Conservation (phyloP, 176 grass and related monocot species). For the Carex kokanica region DNA sequence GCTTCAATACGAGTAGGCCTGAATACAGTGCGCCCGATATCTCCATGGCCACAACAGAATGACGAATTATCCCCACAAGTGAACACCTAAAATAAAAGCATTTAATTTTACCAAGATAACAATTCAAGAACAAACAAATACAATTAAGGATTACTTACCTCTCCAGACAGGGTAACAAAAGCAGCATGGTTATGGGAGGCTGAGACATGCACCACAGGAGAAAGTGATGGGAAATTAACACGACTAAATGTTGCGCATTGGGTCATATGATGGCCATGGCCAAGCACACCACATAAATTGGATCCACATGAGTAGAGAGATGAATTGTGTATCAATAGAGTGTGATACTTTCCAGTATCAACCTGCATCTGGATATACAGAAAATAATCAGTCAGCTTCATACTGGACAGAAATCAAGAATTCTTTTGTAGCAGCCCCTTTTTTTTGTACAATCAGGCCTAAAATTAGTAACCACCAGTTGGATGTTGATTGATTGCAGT, state of each 20-base stretch:
- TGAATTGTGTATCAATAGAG: slow-evolving; percentile 89
- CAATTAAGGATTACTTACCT: slow-evolving; percentile 47
- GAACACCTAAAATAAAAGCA: slow-evolving; percentile 58
- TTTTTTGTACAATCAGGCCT: not conserved
- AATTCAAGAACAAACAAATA: not conserved
- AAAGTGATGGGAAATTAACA: slow-evolving; percentile 79
- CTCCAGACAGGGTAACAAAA: slow-evolving; percentile 78
- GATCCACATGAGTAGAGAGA: slow-evolving; percentile 98
- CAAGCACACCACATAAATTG: slow-evolving; percentile 95
- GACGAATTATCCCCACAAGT: slow-evolving; percentile 99
- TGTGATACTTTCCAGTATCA: slow-evolving; percentile 95
- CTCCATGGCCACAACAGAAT: slow-evolving; percentile 87
- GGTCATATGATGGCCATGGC: slow-evolving; percentile 95
- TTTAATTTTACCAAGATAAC: not conserved
- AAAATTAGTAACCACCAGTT: slow-evolving; percentile 15
- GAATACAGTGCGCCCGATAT: slow-evolving; percentile 85
- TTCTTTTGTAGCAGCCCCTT: not conserved
- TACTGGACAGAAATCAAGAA: slow-evolving; percentile 32
- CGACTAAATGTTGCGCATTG: slow-evolving; percentile 83
- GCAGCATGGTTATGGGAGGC: slow-evolving; percentile 97
- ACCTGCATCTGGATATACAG: slow-evolving; percentile 90
- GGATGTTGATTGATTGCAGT: not conserved
- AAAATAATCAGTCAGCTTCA: slow-evolving; percentile 37
- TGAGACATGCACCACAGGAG: slow-evolving; percentile 72
- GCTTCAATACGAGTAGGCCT: slow-evolving; percentile 70